These are phyloP conservation scores for Fusarium annulatum DNA, from an alignment of 2,329 filamentous ascomycete genomes.

Conservation along the genomic window DNA sequence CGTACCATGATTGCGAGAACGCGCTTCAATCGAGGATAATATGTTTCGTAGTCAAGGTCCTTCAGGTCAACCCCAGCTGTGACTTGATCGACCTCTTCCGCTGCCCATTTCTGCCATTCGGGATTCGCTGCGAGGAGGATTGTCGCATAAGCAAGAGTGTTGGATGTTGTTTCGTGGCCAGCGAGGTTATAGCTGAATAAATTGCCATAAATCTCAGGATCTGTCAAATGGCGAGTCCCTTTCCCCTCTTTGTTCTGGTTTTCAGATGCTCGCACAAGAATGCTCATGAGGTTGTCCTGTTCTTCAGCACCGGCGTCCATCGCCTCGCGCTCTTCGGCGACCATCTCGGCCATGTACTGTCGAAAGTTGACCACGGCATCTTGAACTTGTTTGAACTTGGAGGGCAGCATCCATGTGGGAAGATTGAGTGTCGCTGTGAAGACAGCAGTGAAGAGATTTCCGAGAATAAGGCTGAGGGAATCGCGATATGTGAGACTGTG, in stretches of 20 bases:
- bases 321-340: slow-evolving; percentile 26
- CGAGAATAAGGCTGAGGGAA: slow-evolving; percentile 26
- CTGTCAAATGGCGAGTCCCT: slow-evolving; percentile 45
- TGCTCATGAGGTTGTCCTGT: slow-evolving; percentile 35
- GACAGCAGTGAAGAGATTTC: slow-evolving; percentile 29
- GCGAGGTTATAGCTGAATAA: slow-evolving; percentile 61
- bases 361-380: slow-evolving; percentile 32
- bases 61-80: slow-evolving; percentile 14
- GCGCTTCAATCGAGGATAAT: slow-evolving; percentile 35
- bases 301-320: slow-evolving; percentile 19
- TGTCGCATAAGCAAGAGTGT: slow-evolving; percentile 56
- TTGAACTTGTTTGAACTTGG: slow-evolving; percentile 33
- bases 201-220: slow-evolving; percentile 61
- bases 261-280: slow-evolving; percentile 36
- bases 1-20: slow-evolving; percentile 36
- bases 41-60: slow-evolving; percentile 35
- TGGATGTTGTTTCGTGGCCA: slow-evolving; percentile 63
- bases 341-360: slow-evolving; percentile 36
- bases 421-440: slow-evolving; percentile 34
- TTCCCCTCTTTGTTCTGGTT: slow-evolving; percentile 7
- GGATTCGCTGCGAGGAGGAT: slow-evolving; percentile 58
- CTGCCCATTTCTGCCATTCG: slow-evolving; percentile 58
- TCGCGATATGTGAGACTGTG: slow-evolving; percentile 36
- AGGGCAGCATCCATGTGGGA: slow-evolving; percentile 16
- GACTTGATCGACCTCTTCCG: slow-evolving; percentile 49